Base-by-base conservation (phyloP, 1,139 yeast genomes). In the Magnusiomyces clavatus region DNA sequence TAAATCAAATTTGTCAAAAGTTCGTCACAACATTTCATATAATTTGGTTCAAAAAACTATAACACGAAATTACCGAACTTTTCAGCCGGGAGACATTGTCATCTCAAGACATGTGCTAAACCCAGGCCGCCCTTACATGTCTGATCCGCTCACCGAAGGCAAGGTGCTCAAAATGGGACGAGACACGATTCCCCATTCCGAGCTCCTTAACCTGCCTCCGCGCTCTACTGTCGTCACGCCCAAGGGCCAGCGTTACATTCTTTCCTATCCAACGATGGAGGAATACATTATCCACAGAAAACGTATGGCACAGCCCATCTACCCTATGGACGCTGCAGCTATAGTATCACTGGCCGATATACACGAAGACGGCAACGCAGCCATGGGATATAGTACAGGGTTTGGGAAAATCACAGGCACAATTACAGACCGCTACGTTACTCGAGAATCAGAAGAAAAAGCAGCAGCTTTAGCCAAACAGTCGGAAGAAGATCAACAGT, bases 301-400 rank as follows among this genome's bases (percentile, higher is more conserved):
- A 39, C 64, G 80, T 46, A 71, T 67, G 40, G 80, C 78, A 0
- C 77, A 74, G 55, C 80, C 80, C 1, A 75, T 76, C 10, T 76
- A 76, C 54, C 69, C 78, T 4, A 62, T 69, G 41, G 80, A 76
- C 58, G 78, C 80, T 0, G 67, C 72, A 0, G 69, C 75, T 1
- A 74, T 76, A 24, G 77, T 73, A 1, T 60, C 68, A 3, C 54
- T 76, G 44, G 74, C 78, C 2, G 80, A 76, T 58, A 56, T 76
- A 2, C 76, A 74, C 52, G 61, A 72, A 6, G 76, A 72, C 40
- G 55, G 50, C 17, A 46, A 44, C 5, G 47, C 40, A 2, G 51
- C 24, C 6, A 48, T 39, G 35, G 52, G 48, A 8, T 45, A 37
- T 13, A 24, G 31, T 24, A 24, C 31, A 24, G 31, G 31, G 31